Evolutionary conservation across 2,329 filamentous ascomycete genomes (phyloP), one percentile per base, ranked within the genome.

Genomic region (Talaromyces piceae): DNA sequence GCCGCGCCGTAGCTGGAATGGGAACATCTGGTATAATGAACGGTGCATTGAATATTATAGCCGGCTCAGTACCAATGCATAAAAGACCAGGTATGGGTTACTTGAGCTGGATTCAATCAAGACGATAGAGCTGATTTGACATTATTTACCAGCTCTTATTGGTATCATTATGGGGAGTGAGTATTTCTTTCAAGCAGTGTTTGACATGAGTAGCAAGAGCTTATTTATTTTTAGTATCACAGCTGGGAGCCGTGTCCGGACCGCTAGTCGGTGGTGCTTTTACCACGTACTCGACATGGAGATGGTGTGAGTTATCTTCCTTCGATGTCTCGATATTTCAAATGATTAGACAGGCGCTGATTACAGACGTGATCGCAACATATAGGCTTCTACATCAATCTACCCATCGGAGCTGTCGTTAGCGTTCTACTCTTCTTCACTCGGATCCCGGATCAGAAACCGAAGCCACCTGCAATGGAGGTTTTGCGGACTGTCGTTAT

Each of bases 221-320:
- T 30, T 25, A 44, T 8, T 25, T 7, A 16, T 27, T 16, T 49
- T 8, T 13, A 37, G 43, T 20, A 43, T 69, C 1, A 37, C 59
- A 18, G 11, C 41, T 52, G 25, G 50, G 50, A 26, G 26, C 33
- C 16, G 50, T 39, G 3, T 20, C 20, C 16, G 73, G 71, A 0
- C 72, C 73, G 0, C 53, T 75, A 3, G 54, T 76, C 12, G 72
- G 73, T 5, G 73, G 72, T 12, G 67, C 59, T 2, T 61, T 75
- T 12, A 73, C 72, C 0, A 56, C 68, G 30, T 58, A 66, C 18
- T 60, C 60, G 0, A 61, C 61, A 2, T 75, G 72, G 72, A 60
- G 70, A 30, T 73, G 70, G 68, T 52, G 37, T 46, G 11, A 37
- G 47, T 50, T 7, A 4, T 18, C 8, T 37, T 47, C n/a, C 37